A percentile compares a stretch with the other conserved stretches of the same genome.
Evolutionary conservation across 1,284 basidiomycete species (phyloP).

Genomic region (Pseudozyma pruni): DNA sequence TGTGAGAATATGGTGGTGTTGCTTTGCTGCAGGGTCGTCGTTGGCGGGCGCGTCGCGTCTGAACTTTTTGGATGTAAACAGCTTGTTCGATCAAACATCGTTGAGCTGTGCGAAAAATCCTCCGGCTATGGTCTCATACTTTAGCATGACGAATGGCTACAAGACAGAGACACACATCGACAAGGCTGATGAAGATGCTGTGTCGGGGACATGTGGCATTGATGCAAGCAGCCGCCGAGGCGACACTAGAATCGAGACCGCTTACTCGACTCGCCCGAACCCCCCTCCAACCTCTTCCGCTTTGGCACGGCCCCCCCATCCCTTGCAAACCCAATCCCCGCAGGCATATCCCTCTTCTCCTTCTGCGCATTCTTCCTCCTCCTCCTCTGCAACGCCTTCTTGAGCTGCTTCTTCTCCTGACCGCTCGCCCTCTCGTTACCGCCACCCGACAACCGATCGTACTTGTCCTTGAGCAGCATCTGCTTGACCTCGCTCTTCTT

Average conservation of each 20-base stretch:
- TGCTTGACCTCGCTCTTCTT: slow-evolving; percentile 77
- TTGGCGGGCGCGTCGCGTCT: slow-evolving; percentile 30
- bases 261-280: slow-evolving; percentile 6
- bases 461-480: slow-evolving; percentile 58
- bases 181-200: not conserved
- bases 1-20: slow-evolving; percentile 21
- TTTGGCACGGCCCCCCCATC: slow-evolving; percentile 34
- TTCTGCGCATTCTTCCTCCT: slow-evolving; percentile 86
- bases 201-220: too few species aligned
- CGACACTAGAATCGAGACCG: slow-evolving; percentile 10
- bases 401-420: slow-evolving; percentile 73
- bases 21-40: slow-evolving; percentile 12
- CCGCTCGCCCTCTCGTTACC: slow-evolving; percentile 19
- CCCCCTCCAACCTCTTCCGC: slow-evolving; percentile 22
- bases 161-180: not conserved
- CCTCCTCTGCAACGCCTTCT: slow-evolving; percentile 82
- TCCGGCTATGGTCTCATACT: not conserved
- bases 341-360: slow-evolving; percentile 76
- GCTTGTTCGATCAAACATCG: not conserved
- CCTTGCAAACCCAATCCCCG: slow-evolving; percentile 30
- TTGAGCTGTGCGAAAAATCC: not conserved
- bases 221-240: too few species aligned
- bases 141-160: not conserved
- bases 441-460: slow-evolving; percentile 35
- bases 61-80: not conserved